Conservation (phyloP, 192 early-diverging fungal species). For the Podila clonocystis region DNA sequence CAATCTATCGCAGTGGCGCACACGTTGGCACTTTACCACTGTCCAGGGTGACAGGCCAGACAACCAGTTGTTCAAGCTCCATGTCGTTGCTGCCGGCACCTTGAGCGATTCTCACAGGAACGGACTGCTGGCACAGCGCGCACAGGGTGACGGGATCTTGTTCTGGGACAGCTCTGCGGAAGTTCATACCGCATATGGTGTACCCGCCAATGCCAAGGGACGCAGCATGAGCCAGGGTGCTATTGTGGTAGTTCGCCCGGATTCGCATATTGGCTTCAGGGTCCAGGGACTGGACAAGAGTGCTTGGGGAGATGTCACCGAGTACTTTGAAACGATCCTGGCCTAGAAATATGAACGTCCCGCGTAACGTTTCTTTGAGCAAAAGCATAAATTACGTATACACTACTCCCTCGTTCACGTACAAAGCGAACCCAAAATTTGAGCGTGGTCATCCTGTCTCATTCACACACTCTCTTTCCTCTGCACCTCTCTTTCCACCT, state of each 20-base stretch:
- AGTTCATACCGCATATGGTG: conserved; percentile 32
- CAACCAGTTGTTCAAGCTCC: conserved; percentile 24
- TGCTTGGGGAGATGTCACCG: conserved; percentile 32
- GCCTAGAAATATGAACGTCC: neutral
- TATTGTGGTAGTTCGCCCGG: conserved; percentile 36
- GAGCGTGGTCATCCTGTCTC: too few species aligned
- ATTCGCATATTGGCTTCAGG: conserved; percentile 33
- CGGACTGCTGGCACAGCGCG: too few species aligned
- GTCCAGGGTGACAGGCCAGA: neutral
- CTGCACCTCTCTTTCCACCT: too few species aligned
- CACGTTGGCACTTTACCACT: neutral
- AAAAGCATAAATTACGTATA: too few species aligned
- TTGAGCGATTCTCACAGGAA: conserved; percentile 4
- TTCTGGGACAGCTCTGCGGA: conserved; percentile 21
- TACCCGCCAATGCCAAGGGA: conserved; percentile 13
- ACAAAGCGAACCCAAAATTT: too few species aligned
- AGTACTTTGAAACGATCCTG: conserved; percentile 26
- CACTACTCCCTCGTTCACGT: too few species aligned
- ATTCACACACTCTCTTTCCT: too few species aligned
- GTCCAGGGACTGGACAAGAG: conserved; percentile 15
- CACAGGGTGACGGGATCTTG: conserved; percentile 25
- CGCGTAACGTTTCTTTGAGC: too few species aligned
- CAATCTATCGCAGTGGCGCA: neutral
- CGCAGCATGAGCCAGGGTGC: neutral
- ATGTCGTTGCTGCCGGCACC: conserved; percentile 7